A percentile compares a stretch with the other conserved stretches of the same genome.
These are phyloP conservation scores for Fimicolochytrium jonesii DNA, from an alignment of 192 early-diverging fungal genomes.

Conservation along the genomic window DNA sequence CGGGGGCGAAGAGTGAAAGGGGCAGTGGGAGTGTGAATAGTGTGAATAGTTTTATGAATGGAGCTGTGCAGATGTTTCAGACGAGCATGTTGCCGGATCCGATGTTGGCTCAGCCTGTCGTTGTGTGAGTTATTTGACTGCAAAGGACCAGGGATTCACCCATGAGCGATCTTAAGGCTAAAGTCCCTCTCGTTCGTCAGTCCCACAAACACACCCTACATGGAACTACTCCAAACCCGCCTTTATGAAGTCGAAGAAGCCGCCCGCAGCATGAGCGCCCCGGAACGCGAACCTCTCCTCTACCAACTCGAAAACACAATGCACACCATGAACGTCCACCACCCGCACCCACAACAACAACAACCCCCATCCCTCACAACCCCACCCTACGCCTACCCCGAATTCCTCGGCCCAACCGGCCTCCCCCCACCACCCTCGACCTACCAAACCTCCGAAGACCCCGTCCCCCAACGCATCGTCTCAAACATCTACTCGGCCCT, in stretches of 20 bases:
- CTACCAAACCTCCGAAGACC: background rate
- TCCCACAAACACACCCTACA: background rate
- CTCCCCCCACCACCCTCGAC: background rate
- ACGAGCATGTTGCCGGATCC: no score
- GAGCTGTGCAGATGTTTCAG: no score
- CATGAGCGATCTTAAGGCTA: no score
- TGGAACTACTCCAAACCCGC: slow-evolving; percentile 12
- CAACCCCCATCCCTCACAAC: background rate
- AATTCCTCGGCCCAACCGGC: background rate
- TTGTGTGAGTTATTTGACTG: no score
- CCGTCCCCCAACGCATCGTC: background rate
- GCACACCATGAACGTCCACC: background rate
- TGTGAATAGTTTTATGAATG: background rate
- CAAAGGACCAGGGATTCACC: no score
- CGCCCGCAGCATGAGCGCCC: background rate
- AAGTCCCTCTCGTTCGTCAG: no score
- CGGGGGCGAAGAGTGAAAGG: no score
- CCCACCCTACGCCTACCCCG: background rate
- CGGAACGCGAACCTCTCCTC: background rate
- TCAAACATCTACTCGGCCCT: slow-evolving; percentile 14
- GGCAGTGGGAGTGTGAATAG: no score
- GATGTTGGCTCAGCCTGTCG: no score
- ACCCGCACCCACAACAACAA: background rate
- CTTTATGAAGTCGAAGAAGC: slow-evolving; percentile 22
- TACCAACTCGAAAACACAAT: background rate